These are phyloP conservation scores for Citropsis articulata DNA, from an alignment of 345 rosid species.

Conservation along the genomic window DNA sequence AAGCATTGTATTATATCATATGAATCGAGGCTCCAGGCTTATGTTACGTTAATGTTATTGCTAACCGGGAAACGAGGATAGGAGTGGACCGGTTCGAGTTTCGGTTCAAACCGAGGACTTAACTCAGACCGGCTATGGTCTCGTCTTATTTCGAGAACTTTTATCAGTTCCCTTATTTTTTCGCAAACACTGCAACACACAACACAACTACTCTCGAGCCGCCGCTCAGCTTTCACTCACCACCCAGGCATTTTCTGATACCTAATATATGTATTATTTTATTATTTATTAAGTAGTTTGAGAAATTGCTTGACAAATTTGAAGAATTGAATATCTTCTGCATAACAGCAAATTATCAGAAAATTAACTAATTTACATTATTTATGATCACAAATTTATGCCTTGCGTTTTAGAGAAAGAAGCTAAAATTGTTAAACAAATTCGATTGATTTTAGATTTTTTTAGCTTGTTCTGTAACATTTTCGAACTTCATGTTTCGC, in stretches of 20 bases:
- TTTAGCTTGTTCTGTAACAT: neutral
- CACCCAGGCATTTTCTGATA: neutral
- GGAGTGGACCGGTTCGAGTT: neutral
- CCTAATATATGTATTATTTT: no score
- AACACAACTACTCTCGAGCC: neutral
- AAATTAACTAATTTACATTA: neutral
- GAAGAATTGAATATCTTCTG: neutral
- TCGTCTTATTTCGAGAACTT: neutral
- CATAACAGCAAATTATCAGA: neutral
- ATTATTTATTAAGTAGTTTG: no score
- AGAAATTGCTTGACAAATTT: no score
- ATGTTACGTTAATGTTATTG: neutral
- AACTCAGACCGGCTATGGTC: neutral
- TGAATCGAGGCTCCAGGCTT: no score
- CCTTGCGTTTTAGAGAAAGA: neutral
- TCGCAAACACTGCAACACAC: neutral
- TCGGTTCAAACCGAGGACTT: neutral
- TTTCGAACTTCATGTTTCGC: no score
- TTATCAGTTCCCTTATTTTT: no score
- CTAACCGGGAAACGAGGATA: neutral
- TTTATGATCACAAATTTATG: neutral
- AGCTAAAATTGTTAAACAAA: neutral
- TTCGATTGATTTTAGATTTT: neutral
- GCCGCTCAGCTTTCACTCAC: neutral
- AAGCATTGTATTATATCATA: no score